Evolutionary conservation across 345 rosid genomes (phyloP), one percentile per base, ranked within the genome.

Genomic region (Bruguiera parviflora): DNA sequence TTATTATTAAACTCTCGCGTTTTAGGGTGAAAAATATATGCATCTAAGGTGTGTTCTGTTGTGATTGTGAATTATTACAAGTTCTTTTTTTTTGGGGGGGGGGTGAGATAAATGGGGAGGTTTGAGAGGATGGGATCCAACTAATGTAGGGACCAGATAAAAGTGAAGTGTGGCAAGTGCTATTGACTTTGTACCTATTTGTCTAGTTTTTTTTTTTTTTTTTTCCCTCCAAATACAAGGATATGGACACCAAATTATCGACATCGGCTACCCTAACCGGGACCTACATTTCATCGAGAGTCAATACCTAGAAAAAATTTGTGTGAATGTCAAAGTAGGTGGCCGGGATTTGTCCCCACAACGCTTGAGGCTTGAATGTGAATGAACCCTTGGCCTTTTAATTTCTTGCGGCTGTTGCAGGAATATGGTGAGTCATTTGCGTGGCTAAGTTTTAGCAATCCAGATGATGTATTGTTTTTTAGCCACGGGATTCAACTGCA

Each of bases 61-160:
- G 19, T 15, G 49, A 43, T 11, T 43, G 49, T 56, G 72, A 47
- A 70, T 78, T 68, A 70, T 74, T 81, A 71, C 66, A 57, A 58
- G 56, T 33, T 27, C n/a, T n/a, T n/a, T n/a, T n/a, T n/a, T n/a
- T n/a, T n/a, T n/a, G n/a, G n/a, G 24, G 61, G 10, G 24, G 53
- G 32, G 35, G 59, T 13, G 49, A 43, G 18, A 43, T 43, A 3
- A 52, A 56, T 10, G 51, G 51, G 70, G 65, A 73, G 46, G 61
- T 24, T 60, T 72, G 56, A 73, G 64, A 73, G 24, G 79, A 72
- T 72, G 61, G 73, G 70, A 69, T 74, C 79, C 79, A 79, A 66
- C 79, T 21, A 46, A 65, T 72, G 77, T 69, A 65, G 78, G 84
- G 76, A 67, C 75, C 31, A 20, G 20, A 13, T 55, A 63, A 65